Evolutionary conservation across 495 filamentous ascomycete species (phyloP), one percentile per base, ranked within the genome.

Genomic region (Thermothielavioides terrestris): DNA sequence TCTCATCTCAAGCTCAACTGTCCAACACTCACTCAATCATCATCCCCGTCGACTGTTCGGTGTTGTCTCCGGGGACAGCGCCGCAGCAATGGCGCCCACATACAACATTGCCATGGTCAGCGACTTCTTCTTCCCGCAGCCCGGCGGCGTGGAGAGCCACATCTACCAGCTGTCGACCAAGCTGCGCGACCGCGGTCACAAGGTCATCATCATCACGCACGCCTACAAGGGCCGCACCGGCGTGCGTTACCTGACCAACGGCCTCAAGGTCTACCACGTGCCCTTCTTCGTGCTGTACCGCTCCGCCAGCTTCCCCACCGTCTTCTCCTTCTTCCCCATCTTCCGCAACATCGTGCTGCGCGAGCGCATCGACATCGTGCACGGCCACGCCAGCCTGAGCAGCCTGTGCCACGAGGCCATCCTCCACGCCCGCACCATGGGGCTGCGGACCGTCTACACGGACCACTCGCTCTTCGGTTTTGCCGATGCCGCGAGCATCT

Each of bases 401-500:
- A 95, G 79, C 60, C 76, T 98, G 40, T 95, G 92, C 59, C 88
- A 90, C 57, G 92, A 98, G 68, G 90, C 88, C 18, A 94, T 98
- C 53, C 72, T 98, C 21, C 92, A 98, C 69, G 92, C 86, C 1
- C 77, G 92, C 46, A 98, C 94, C 2, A 98, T 98, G 92, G 89
- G 94, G 2, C 62, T 98, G 50, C 80, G 88, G 34, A 96, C 92
- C 0, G 91, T 95, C 27, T 97, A 96, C 59, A 97, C 92, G 3
- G 92, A 98, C 67, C 92, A 98, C 67, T 94, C 87, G n/a, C 73
- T 98, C 4, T 96, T 97, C 65, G 92, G 92, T 6, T 98, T 98
- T 64, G 90, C 92, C 25, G 92, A 97, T 68, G 90, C 92, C 6
- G 94, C 80, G 2, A 96, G 91, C 51, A 98, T 98, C 46, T 70